Base-by-base conservation (phyloP, 1,139 yeast genomes). In the Blastobotrys ciferrii region DNA sequence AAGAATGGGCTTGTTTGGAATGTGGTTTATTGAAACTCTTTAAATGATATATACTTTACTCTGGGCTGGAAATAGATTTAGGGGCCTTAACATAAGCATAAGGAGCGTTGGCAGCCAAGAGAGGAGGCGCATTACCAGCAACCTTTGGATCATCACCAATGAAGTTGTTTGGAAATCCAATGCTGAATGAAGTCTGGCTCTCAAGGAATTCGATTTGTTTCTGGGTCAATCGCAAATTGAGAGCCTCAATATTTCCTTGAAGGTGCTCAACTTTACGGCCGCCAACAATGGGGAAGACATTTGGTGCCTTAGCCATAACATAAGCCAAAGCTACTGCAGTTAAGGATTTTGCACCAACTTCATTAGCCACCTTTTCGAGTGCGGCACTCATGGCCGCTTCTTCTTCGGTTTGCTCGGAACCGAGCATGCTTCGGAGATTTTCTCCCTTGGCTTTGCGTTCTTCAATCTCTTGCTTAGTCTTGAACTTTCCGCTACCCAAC, bases 251-350 rank as follows among this genome's bases (percentile, higher is more conserved):
- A 36, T 53, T 55, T 38, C 41, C 58, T 44, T 53, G 37, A 23
- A 55, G 39, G 32, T 55, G 58, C 39, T 43, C 48, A n/a, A 53
- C 47, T 36, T 53, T 55, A 32, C 58, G 46, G n/a, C 53, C 55
- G 11, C 58, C 58, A 17, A 55, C 48, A 28, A 55, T 49, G 5
- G 62, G 63, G 42, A 50, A 58, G 14, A 59, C 62, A 37, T 54
- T 43, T 7, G 53, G 53, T 15, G 58, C 54, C 42, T 59, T 59
- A 32, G 53, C 51, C 35, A 54, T 43, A 32, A 58, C 58, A 43
- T 60, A 60, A 1, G 63, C 63, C 25, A 60, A 48, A 2, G 63
- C 63, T 18, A 58, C 49, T 25, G 55, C 52, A 6, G 59, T 46
- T 31, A 58, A 44, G n/a, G n/a, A n/a, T 18, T 50, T 46, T 31